Evolutionary conservation across 164 flowering plant species (phyloP), one percentile per base, ranked within the genome.

Genomic region (Liriodendron chinense): DNA sequence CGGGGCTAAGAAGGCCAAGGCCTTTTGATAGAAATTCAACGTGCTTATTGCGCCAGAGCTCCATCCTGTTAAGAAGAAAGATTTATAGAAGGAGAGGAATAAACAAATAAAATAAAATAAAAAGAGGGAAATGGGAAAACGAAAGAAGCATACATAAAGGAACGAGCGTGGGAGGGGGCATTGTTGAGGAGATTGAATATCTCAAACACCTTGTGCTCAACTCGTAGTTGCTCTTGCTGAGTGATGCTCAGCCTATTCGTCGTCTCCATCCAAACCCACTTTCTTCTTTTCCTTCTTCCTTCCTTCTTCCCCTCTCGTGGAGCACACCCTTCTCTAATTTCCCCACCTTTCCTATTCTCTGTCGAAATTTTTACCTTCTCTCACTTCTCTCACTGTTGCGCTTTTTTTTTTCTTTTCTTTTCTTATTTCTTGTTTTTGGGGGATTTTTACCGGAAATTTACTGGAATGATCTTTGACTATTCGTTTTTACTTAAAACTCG

Each of bases 11-110:
- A 6, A 78, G 87, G 61, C 73, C 69, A 59, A 93, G 87, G 53
- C 94, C 91, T 71, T 74, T 81, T 20, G 77, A 83, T 14, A 93
- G 80, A 80, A 77, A 93, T 80, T 91, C 91, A 9, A 88, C 73
- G 72, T 93, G 96, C 25, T 79, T 76, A 22, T 92, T 92, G 7
- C 89, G 90, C 49, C 81, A 85, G 71, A 94, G 73, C 84, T 88
- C 91, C 81, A 91, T 74, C 90, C 97, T 94, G 72, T 7, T 49
- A 47, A 70, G 28, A 1, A 56, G 62, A 20, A 70, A 48, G 69
- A 23, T 13, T 66, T 9, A 48, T 25, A 49, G 21, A 3, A 50
- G 21, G 22, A 70, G 48, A 22, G 56, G 22, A 10, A 23, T 20
- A 22, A 18, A 20, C 1, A 63, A 63, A n/a, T 8, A 63, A 63